These are phyloP conservation scores for Epithemia pelagica DNA, from an alignment of 108 stramenopile genomes.

Conservation along the genomic window DNA sequence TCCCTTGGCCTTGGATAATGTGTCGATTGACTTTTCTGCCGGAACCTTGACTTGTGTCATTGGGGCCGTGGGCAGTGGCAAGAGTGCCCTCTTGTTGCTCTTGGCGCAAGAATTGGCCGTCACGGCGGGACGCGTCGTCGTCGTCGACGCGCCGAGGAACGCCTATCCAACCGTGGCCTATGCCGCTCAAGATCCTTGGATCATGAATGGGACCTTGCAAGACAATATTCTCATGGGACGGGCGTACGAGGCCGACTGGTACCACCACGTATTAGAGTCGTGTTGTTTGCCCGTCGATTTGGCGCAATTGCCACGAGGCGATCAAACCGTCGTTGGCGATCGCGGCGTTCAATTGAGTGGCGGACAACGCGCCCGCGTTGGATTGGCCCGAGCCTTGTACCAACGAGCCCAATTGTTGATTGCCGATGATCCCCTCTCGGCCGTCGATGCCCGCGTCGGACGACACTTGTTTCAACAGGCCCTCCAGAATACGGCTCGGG, in stretches of 20 bases:
- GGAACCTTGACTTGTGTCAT: conserved; percentile 53
- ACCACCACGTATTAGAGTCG: conserved; percentile 58
- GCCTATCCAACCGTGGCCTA: conserved; percentile 54
- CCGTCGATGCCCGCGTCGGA: conserved; percentile 89
- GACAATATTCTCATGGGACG: conserved; percentile 85
- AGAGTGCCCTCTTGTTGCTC: conserved; percentile 56
- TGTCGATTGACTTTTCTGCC: conserved; percentile 40
- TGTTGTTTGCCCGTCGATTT: conserved; percentile 75
- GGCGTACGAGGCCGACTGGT: conserved; percentile 37
- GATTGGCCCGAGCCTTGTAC: conserved; percentile 64
- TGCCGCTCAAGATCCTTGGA: conserved; percentile 89
- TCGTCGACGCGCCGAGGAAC: too few species aligned
- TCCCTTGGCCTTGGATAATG: conserved; percentile 24
- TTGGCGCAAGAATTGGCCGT: conserved; percentile 59
- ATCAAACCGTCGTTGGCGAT: conserved; percentile 85
- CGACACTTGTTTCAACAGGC: conserved; percentile 76
- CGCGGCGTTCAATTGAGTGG: conserved; percentile 89
- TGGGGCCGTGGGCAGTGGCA: conserved; percentile 60
- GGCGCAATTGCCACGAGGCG: conserved; percentile 54
- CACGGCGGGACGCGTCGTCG: conserved; percentile 28
- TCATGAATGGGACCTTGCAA: conserved; percentile 81
- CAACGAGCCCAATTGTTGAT: conserved; percentile 66
- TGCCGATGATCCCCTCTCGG: conserved; percentile 90
- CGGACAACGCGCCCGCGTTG: conserved; percentile 89
- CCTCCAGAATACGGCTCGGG: conserved; percentile 31